A percentile compares a stretch with the other conserved stretches of the same genome.
Evolutionary conservation across 1,284 basidiomycete genomes (phyloP).

Genomic region (Pyrrhoderma noxium): DNA sequence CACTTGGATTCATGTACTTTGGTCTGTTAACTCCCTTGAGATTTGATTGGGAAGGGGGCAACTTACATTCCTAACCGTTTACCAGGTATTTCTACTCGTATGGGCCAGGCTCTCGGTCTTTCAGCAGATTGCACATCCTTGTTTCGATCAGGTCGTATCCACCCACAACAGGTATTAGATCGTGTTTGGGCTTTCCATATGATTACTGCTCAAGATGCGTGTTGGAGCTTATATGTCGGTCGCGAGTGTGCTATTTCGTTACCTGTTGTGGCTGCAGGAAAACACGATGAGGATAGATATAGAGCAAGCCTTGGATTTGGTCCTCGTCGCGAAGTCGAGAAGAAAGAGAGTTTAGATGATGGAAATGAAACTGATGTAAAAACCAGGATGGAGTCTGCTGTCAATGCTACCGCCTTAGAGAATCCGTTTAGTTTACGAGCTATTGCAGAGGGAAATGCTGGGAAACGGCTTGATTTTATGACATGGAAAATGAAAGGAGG

Average conservation of each 20-base stretch:
- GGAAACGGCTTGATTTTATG: constrained; percentile 8
- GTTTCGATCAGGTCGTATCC: constrained; percentile 38
- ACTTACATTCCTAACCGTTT: too few species aligned
- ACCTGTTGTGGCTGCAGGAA: constrained; percentile 1
- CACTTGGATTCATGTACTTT: constrained; percentile 51
- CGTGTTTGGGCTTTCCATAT: constrained; percentile 16
- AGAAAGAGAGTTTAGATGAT: neutral
- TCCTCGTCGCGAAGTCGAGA: too few species aligned
- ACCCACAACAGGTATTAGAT: constrained; percentile 32
- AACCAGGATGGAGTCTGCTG: neutral
- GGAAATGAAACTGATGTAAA: neutral
- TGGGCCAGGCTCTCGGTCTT: constrained; percentile 36
- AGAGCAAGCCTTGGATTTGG: neutral
- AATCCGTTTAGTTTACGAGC: constrained; percentile 12
- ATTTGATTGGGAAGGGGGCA: neutral
- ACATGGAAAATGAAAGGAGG: constrained; percentile 8
- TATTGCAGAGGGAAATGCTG: neutral
- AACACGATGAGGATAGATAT: neutral
- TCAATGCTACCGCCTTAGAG: constrained; percentile 8
- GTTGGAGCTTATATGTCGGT: constrained; percentile 53
- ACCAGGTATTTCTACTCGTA: constrained; percentile 15
- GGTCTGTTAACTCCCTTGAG: constrained; percentile 29
- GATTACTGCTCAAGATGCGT: constrained; percentile 38
- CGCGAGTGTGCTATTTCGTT: constrained; percentile 45
- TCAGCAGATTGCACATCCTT: constrained; percentile 44